Conservation (phyloP, 805 yeast species). For the Starmerella floris region DNA sequence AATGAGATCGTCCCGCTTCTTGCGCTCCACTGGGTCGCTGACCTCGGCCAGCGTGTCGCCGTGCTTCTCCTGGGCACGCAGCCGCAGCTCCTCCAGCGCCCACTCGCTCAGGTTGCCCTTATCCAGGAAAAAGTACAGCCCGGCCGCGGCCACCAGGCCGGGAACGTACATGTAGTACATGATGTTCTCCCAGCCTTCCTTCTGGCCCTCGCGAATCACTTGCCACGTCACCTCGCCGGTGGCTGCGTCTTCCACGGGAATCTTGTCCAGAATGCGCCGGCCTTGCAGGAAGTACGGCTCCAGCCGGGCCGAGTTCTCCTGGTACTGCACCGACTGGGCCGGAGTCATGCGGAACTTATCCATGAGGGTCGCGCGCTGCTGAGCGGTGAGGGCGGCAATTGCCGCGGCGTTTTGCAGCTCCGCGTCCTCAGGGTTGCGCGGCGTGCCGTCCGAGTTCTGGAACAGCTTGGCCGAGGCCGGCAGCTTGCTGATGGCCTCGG, state of each 20-base stretch:
- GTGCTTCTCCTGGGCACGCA: constrained; percentile 58
- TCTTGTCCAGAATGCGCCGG: constrained; percentile 62
- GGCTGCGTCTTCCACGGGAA: constrained; percentile 66
- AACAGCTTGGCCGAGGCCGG: constrained; percentile 55
- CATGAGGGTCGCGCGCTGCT: constrained; percentile 39
- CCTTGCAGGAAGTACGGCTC: constrained; percentile 39
- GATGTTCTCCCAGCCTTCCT: constrained; percentile 76
- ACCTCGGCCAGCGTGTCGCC: constrained; percentile 27
- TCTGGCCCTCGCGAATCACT: constrained; percentile 56
- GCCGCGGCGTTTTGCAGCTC: constrained; percentile 63
- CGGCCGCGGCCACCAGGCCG: constrained; percentile 44
- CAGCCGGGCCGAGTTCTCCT: constrained; percentile 50
- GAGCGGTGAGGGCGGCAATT: constrained; percentile 45
- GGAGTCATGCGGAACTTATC: constrained; percentile 39
- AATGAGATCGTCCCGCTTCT: constrained; percentile 60
- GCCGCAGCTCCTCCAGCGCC: constrained; percentile 72
- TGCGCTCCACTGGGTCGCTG: constrained; percentile 41
- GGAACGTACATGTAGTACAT: constrained; percentile 65
- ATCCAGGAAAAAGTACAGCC: constrained; percentile 37
- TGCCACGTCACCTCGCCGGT: constrained; percentile 73
- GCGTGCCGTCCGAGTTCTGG: constrained; percentile 63
- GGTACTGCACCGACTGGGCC: constrained; percentile 41
- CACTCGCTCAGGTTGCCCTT: constrained; percentile 49
- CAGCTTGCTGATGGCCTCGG: constrained; percentile 40
- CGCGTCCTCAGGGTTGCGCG: constrained; percentile 52